These are phyloP conservation scores for Globisporangium middletonii DNA, from an alignment of 352 stramenopile genomes.

Conservation along the genomic window DNA sequence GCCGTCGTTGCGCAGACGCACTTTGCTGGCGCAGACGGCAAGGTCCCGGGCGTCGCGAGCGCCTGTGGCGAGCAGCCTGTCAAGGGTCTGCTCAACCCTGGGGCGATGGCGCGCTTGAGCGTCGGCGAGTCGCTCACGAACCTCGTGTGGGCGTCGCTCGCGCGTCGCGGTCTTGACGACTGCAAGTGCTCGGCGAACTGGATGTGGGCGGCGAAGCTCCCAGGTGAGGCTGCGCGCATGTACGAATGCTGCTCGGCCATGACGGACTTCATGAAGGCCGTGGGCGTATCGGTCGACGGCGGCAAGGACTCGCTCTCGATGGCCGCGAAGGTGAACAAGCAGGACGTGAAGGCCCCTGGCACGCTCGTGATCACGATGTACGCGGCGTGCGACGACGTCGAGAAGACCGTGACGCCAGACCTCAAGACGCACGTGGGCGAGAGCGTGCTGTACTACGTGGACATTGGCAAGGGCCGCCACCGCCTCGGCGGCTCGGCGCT, in stretches of 20 bases:
- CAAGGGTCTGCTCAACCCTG: constrained; percentile 94
- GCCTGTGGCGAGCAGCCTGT: constrained; percentile 97
- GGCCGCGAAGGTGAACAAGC: constrained; percentile 92
- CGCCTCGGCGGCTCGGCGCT: constrained; percentile 95
- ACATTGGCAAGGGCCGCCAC: constrained; percentile 89
- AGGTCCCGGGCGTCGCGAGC: constrained; percentile 93
- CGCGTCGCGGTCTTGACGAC: constrained; percentile 91
- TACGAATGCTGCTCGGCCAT: constrained; percentile 97
- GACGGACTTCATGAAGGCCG: constrained; percentile 91
- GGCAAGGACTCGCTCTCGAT: constrained; percentile 99
- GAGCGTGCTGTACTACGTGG: constrained; percentile 92
- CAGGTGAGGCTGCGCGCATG: constrained; percentile 97
- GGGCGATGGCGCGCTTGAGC: constrained; percentile 95
- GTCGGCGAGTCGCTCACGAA: constrained; percentile 98
- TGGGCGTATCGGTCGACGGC: constrained; percentile 97
- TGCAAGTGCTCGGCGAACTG: constrained; percentile 98
- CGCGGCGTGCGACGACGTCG: constrained; percentile 95
- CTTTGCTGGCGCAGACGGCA: constrained; percentile 72
- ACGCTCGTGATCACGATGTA: constrained; percentile 98
- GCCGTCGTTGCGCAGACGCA: constrained; percentile 96
- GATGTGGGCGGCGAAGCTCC: constrained; percentile 99
- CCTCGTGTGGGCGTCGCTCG: constrained; percentile 94
- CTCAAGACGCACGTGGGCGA: constrained; percentile 88
- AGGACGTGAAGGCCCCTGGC: constrained; percentile 97
- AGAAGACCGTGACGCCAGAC: constrained; percentile 96